These are phyloP conservation scores for Zygotorulaspora danielsina DNA, from an alignment of 805 yeast species.

Conservation along the genomic window DNA sequence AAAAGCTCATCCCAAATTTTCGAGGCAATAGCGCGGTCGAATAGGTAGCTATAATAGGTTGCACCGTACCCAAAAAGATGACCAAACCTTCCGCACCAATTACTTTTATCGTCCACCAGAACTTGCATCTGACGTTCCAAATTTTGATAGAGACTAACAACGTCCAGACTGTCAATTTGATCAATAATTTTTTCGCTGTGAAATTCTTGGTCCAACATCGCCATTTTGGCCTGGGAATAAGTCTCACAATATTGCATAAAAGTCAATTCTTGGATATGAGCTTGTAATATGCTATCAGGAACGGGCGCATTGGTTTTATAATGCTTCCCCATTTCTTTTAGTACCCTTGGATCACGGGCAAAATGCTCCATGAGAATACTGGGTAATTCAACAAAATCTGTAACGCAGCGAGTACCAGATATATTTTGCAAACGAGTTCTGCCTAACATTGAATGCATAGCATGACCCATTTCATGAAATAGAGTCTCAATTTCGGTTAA, in stretches of 20 bases:
- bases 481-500: constrained; percentile 85
- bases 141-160: constrained; percentile 59
- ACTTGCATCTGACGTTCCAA: constrained; percentile 57
- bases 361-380: constrained; percentile 95
- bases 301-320: constrained; percentile 56
- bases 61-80: constrained; percentile 93
- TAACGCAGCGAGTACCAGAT: constrained; percentile 90
- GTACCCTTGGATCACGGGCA: constrained; percentile 74
- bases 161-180: constrained; percentile 45
- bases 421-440: constrained; percentile 85
- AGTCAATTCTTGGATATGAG: constrained; percentile 48
- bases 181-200: constrained; percentile 46
- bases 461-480: constrained; percentile 99
- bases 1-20: constrained; percentile 77
- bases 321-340: constrained; percentile 69
- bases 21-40: constrained; percentile 90
- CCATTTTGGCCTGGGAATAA: constrained; percentile 85
- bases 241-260: constrained; percentile 66
- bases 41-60: constrained; percentile 83
- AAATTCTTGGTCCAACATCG: constrained; percentile 76
- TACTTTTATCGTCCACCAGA: constrained; percentile 63
- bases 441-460: constrained; percentile 96
- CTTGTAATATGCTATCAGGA: constrained; percentile 46
- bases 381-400: constrained; percentile 95
- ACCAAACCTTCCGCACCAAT: constrained; percentile 93